Conservation (phyloP, 139 green algal species). For the Tetradesmus lagerheimii region DNA sequence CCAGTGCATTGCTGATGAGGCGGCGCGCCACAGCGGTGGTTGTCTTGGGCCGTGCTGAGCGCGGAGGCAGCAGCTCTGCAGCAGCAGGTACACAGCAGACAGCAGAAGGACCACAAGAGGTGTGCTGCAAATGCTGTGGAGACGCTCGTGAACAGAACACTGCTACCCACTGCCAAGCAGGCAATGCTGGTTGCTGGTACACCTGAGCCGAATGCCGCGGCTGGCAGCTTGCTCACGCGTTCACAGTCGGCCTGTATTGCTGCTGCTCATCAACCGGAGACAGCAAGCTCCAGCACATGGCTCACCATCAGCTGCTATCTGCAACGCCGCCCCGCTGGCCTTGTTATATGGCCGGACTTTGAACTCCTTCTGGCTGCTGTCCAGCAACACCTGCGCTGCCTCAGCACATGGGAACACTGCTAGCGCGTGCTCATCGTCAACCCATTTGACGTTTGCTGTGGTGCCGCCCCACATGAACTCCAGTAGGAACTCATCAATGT, state of each 20-base stretch:
- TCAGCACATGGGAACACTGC: constrained; percentile 54
- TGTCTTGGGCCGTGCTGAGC: constrained; percentile 58
- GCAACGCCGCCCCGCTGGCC: not conserved
- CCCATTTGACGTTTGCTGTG: constrained; percentile 49
- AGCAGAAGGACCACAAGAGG: not conserved
- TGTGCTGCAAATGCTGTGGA: not conserved
- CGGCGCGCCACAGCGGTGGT: constrained; percentile 60
- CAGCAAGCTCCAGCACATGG: not conserved
- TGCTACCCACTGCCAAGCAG: not conserved
- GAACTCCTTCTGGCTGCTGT: not conserved
- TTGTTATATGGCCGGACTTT: constrained; percentile 43
- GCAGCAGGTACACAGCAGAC: not conserved
- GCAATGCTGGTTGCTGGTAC: no score
- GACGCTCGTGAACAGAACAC: not conserved
- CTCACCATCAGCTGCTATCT: constrained; percentile 35
- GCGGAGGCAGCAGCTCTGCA: constrained; percentile 62
- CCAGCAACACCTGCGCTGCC: constrained; percentile 31
- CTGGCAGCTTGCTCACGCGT: not conserved
- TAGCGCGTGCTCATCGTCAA: constrained; percentile 60
- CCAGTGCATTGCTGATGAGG: constrained; percentile 62
- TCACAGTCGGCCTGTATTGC: not conserved
- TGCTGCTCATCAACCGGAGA: not conserved
- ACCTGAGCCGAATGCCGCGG: no score
- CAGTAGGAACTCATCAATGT: constrained; percentile 57
- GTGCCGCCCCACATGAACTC: constrained; percentile 40